Evolutionary conservation across 2,329 filamentous ascomycete species (phyloP).

Genomic region (Erysiphe pulchra): DNA sequence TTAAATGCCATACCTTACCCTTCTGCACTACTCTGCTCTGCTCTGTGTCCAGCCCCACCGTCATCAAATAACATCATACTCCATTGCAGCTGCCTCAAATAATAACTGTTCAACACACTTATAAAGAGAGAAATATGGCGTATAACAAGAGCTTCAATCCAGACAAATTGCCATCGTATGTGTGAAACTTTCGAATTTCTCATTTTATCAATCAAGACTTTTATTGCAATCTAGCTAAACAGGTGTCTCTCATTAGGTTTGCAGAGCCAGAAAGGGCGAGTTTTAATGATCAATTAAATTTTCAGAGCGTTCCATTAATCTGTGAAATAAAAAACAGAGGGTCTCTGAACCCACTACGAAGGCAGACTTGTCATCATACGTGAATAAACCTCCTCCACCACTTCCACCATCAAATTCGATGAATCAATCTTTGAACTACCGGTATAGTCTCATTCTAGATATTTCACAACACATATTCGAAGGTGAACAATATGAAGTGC

Average conservation of each 20-base stretch:
- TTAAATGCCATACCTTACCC: too few relatives aligned
- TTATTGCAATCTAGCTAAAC: conserved; percentile 3
- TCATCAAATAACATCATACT: too few relatives aligned
- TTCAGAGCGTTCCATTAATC: neutral
- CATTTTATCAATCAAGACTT: neutral
- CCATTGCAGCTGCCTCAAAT: too few relatives aligned
- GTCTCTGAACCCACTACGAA: conserved; percentile 13
- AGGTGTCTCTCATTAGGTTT: conserved; percentile 16
- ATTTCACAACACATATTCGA: conserved; percentile 8
- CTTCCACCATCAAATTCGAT: conserved; percentile 4
- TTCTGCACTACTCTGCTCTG: too few relatives aligned
- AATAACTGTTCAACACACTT: too few relatives aligned
- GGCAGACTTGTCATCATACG: neutral
- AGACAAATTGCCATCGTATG: conserved; percentile 78
- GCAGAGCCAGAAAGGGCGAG: conserved; percentile 22
- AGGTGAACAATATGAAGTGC: conserved; percentile 17
- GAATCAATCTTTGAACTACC: conserved; percentile 6
- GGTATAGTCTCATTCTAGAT: conserved; percentile 11
- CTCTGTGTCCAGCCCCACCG: too few relatives aligned
- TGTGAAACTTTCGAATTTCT: conserved; percentile 5
- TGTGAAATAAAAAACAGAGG: neutral
- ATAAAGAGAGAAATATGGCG: conserved; percentile 33
- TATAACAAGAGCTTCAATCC: conserved; percentile 88
- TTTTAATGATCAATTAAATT: conserved; percentile 4
- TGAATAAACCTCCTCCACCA: conserved; percentile 10